Evolutionary conservation across 352 stramenopile genomes (phyloP).

Genomic region (Pythium inflatum): DNA sequence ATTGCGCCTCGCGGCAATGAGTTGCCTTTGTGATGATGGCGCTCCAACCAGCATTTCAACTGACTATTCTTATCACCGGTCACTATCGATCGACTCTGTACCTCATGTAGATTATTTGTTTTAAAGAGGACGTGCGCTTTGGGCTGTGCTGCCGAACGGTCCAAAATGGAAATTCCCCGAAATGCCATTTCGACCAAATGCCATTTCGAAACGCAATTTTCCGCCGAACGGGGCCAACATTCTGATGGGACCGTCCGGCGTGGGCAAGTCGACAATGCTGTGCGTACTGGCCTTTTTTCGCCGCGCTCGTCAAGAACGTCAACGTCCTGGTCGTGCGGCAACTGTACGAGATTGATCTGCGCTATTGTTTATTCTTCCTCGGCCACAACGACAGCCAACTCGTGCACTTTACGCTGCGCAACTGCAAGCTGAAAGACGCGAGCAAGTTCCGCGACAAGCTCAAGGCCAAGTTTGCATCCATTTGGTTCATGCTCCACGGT

Average conservation of each 20-base stretch:
- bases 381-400: slow-evolving; percentile 11
- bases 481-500: slow-evolving; percentile 33
- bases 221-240: slow-evolving; percentile 1
- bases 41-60: too few species aligned
- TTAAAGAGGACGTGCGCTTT: too few species aligned
- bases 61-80: too few species aligned
- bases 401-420: slow-evolving; percentile 22
- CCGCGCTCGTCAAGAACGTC: slow-evolving; percentile 20
- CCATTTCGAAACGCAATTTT: neutral
- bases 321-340: slow-evolving; percentile 31
- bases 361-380: slow-evolving; percentile 30
- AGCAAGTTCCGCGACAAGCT: too few species aligned
- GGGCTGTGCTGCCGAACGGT: too few species aligned
- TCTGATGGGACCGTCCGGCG: slow-evolving; percentile 15
- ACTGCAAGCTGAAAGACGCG: neutral
- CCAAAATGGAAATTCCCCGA: too few species aligned
- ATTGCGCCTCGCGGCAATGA: too few species aligned
- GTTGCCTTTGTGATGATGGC: too few species aligned
- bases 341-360: neutral
- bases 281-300: slow-evolving; percentile 24
- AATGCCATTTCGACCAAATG: too few species aligned
- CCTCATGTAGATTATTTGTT: too few species aligned
- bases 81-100: too few species aligned
- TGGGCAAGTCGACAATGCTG: slow-evolving; percentile 23
- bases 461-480: neutral